Base-by-base conservation (phyloP, 345 rosid genomes). In the Eucalyptus grandis region DNA sequence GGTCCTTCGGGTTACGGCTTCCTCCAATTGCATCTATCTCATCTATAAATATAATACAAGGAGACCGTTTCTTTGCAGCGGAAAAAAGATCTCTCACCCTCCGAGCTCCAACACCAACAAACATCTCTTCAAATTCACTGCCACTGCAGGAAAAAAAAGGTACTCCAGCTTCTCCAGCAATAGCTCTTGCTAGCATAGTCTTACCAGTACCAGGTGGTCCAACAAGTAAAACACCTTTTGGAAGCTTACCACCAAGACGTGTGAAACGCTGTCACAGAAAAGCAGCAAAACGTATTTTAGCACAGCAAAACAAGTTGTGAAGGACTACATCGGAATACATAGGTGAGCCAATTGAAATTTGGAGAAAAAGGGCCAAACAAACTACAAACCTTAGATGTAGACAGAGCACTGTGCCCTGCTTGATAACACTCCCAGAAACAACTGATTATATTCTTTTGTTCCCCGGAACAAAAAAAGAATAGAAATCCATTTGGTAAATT, bases 141-240 rank as follows among this genome's bases (percentile, higher is more conserved):
- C 99, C 99, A 90, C 99, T 98, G 96, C 99, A 96, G 34, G 99
- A 98, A 93, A 96, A 98, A 94, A 98, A 98, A 83, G 99, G 99
- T 88, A 97, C 99, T 86, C 99, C 98, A 50, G 99, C 99, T 95
- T 98, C 99, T 69, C 99, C 99, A 54, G 99, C 99, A 88, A 98
- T 97, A 86, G 99, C 99, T 67, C 99, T 97, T 65, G 99, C 99
- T 87, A 97, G 93, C 99, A 98, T 97, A 44, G 99, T 98, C 93
- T 98, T 98, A 53, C 99, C 99, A 43, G 99, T 98, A 14, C 99
- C 99, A 88, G 99, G 99, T 86, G 99, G 99, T 53, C 99, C 99
- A 87, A 96, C 95, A 87, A 98, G 99, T 90, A 97, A 91, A 92
- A 98, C 99, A 89, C 99, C 99, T 91, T 98, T 98, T 17, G 99